These are phyloP conservation scores for Skeletonema potamos DNA, from an alignment of 108 stramenopile species.

Conservation along the genomic window DNA sequence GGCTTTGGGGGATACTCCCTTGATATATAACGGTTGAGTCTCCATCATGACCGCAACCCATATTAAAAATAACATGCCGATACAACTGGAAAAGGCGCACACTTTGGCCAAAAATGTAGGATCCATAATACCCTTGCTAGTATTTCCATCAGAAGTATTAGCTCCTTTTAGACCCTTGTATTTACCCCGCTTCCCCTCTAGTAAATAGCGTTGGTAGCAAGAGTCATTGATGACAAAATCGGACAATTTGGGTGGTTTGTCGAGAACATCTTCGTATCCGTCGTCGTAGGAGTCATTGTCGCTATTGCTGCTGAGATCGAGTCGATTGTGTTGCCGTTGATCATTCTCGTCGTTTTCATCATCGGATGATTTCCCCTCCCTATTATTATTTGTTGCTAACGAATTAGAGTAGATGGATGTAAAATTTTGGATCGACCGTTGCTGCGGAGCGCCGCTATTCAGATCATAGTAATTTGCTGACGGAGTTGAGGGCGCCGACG, in stretches of 20 bases:
- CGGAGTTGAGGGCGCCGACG: not conserved
- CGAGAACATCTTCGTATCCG: slow-evolving; percentile 24
- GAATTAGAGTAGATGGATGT: not conserved
- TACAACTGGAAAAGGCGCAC: slow-evolving; percentile 25
- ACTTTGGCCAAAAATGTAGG: slow-evolving; percentile 35
- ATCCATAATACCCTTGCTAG: slow-evolving; percentile 9
- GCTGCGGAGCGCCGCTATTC: not conserved
- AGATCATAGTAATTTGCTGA: slow-evolving; percentile 12
- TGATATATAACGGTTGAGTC: slow-evolving; percentile 42
- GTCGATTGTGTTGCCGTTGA: not conserved
- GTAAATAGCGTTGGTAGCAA: slow-evolving; percentile 24
- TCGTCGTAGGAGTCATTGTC: slow-evolving; percentile 8
- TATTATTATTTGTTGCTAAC: not conserved
- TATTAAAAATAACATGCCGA: slow-evolving; percentile 45
- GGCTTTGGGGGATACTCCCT: slow-evolving; percentile 28
- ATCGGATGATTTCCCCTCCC: not conserved
- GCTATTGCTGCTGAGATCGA: not conserved
- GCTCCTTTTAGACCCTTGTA: slow-evolving; percentile 21
- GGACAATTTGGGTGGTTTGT: slow-evolving; percentile 31
- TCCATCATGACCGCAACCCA: slow-evolving; percentile 36
- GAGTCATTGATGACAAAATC: slow-evolving; percentile 43
- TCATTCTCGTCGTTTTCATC: slow-evolving; percentile 44
- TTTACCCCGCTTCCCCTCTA: slow-evolving; percentile 21
- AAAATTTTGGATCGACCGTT: not conserved
- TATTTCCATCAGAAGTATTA: not conserved